Evolutionary conservation across 306 rosid genomes (phyloP), one percentile per base, ranked within the genome.

Genomic region (Carpinus viminea): DNA sequence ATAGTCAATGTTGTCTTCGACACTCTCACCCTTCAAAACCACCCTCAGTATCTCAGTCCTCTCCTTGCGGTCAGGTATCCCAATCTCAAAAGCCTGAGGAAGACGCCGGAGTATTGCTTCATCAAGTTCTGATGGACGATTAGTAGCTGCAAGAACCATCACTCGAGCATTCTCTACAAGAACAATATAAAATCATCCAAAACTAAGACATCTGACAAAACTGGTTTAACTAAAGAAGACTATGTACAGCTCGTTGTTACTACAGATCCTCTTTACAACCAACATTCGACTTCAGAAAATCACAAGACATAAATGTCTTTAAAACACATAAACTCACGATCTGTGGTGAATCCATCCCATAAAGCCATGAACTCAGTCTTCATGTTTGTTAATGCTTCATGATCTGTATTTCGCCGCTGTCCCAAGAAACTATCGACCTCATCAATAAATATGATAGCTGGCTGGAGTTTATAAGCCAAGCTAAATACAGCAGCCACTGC

Each of bases 341-440:
- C 97, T 31, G 99, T 96, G 68, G 98, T 90, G 82, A 96, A 96
- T 34, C 99, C 99, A 78, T 96, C 99, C 99, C 99, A 96, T 50
- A 93, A 83, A 70, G 99, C 91, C 99, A 96, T 96, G 84, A 96
- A 96, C 86, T 96, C 99, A 31, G 99, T 96, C 86, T 96, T 96
- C 98, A 96, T 96, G 88, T 91, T 96, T 56, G 94, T 88, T 73
- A 91, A 62, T 61, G 98, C 98, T 84, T 96, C 99, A n/a, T 96
- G 98, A 87, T 96, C 99, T 46, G 99, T 55, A 52, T 86, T 83
- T 28, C 97, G 97, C 3, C 99, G 97, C 84, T 96, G 98, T 62
- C 99, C 99, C 90, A 96, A 87, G 75, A 96, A 96, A 80, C 99
- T 96, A 88, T 96, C 99, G 8, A 96, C 99, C 85, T 96, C 99